phyloP scores from a whole-genome alignment of 2,329 filamentous ascomycete genomes.

The Stemphylium beticola region DNA sequence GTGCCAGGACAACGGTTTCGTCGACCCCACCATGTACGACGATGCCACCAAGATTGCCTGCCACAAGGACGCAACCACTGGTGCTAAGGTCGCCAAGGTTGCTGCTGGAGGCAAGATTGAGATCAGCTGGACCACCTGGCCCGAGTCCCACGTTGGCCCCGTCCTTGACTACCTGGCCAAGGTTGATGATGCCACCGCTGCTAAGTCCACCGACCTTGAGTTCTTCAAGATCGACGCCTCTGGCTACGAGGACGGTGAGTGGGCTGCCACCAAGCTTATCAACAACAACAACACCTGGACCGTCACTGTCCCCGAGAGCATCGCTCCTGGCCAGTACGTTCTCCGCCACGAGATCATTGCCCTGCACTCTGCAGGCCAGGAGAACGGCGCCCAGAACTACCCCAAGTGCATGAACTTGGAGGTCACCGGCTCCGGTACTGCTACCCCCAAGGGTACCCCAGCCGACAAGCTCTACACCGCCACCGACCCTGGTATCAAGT shows the following conservation, averaged over 20 bases:
- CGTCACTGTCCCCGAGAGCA: slow-evolving; percentile 59
- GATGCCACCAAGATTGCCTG: slow-evolving; percentile 62
- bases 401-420: slow-evolving; percentile 53
- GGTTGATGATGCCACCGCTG: slow-evolving; percentile 60
- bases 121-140: slow-evolving; percentile 59
- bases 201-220: slow-evolving; percentile 60
- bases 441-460: slow-evolving; percentile 51
- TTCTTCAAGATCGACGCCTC: slow-evolving; percentile 69
- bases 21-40: slow-evolving; percentile 56
- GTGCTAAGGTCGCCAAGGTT: slow-evolving; percentile 58
- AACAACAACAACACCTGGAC: slow-evolving; percentile 56
- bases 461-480: slow-evolving; percentile 63
- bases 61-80: slow-evolving; percentile 63
- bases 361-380: slow-evolving; percentile 60
- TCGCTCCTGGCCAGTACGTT: slow-evolving; percentile 64
- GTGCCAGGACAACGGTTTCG: slow-evolving; percentile 60
- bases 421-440: slow-evolving; percentile 61
- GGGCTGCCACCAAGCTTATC: slow-evolving; percentile 63
- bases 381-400: slow-evolving; percentile 55
- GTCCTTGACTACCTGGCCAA: slow-evolving; percentile 65
- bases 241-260: slow-evolving; percentile 60
- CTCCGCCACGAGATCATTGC: slow-evolving; percentile 66
- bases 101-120: slow-evolving; percentile 63
- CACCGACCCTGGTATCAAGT: slow-evolving; percentile 63
- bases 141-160: slow-evolving; percentile 48